A percentile compares a stretch with the other conserved stretches of the same genome.
Conservation (phyloP, 306 rosid species). For the Astragalus membranaceus region DNA sequence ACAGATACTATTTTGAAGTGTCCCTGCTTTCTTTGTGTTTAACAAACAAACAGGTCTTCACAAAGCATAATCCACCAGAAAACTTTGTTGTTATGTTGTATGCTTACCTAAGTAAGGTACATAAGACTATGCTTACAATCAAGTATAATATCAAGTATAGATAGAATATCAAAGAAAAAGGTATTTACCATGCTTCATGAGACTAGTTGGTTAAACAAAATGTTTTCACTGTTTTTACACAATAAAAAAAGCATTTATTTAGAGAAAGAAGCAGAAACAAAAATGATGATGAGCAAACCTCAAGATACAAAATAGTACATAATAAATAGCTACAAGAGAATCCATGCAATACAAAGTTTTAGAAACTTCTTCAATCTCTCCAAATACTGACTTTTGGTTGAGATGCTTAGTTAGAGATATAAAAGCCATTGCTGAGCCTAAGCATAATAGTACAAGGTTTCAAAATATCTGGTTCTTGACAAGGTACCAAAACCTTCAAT, state of each 20-base stretch:
- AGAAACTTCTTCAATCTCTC: not conserved
- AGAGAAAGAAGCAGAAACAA: not conserved
- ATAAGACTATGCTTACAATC: not conserved
- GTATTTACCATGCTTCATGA: not conserved
- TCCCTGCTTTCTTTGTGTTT: not conserved
- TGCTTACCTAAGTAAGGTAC: not conserved
- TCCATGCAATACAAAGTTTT: not conserved
- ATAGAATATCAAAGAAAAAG: not conserved
- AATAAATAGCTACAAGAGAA: not conserved
- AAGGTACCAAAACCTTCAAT: not conserved
- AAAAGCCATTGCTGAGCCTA: too few species aligned
- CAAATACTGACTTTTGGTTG: not conserved
- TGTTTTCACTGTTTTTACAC: not conserved
- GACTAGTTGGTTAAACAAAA: not conserved
- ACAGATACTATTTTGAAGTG: not conserved
- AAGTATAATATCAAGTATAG: not conserved
- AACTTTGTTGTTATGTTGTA: not conserved
- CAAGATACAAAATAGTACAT: not conserved
- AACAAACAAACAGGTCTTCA: not conserved
- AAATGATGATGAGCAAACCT: not conserved
- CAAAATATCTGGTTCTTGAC: not conserved
- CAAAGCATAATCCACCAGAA: conserved; percentile 15
- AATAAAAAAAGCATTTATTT: not conserved
- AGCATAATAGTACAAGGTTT: not conserved
- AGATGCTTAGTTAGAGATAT: too few species aligned